phyloP scores from a whole-genome alignment of 371 early-diverging fungal species.

The Mucor velutinosus region DNA sequence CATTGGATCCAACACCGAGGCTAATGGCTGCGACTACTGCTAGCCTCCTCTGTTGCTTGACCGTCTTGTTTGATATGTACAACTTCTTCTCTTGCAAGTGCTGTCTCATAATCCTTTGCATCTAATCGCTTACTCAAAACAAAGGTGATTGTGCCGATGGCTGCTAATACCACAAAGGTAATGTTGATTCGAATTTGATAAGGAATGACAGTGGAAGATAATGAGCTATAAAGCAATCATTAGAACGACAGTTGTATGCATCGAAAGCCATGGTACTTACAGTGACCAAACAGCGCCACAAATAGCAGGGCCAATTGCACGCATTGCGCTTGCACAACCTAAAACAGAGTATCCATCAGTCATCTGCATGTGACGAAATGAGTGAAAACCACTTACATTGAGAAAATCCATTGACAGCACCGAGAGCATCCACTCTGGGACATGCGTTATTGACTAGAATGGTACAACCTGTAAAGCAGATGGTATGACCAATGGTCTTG shows the following conservation, averaged over 20 bases:
- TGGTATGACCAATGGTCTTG: slow-evolving; percentile 41
- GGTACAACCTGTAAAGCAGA: slow-evolving; percentile 37
- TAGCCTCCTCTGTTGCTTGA: slow-evolving; percentile 11
- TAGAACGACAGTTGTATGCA: background rate
- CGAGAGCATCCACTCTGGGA: slow-evolving; percentile 33
- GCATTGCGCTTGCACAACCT: slow-evolving; percentile 48
- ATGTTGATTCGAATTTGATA: slow-evolving; percentile 32
- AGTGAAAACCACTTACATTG: slow-evolving; percentile 30
- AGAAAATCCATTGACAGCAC: slow-evolving; percentile 46
- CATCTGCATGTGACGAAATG: background rate
- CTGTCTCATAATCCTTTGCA: slow-evolving; percentile 25
- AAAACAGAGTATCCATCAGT: background rate
- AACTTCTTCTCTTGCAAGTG: slow-evolving; percentile 28
- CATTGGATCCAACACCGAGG: background rate
- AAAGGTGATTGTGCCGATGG: slow-evolving; percentile 28
- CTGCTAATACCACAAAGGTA: slow-evolving; percentile 25
- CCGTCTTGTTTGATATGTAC: slow-evolving; percentile 16
- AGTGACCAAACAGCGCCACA: slow-evolving; percentile 47
- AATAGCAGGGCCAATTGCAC: slow-evolving; percentile 48
- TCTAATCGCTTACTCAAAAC: slow-evolving; percentile 24
- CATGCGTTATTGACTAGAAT: slow-evolving; percentile 42
- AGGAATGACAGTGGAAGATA: slow-evolving; percentile 29
- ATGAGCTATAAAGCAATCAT: slow-evolving; percentile 16
- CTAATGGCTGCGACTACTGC: background rate
- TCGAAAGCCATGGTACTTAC: slow-evolving; percentile 17